A percentile compares a stretch with the other conserved stretches of the same genome.
These are phyloP conservation scores for Boletus vinaceobasis DNA, from an alignment of 768 basidiomycete genomes.

Conservation along the genomic window DNA sequence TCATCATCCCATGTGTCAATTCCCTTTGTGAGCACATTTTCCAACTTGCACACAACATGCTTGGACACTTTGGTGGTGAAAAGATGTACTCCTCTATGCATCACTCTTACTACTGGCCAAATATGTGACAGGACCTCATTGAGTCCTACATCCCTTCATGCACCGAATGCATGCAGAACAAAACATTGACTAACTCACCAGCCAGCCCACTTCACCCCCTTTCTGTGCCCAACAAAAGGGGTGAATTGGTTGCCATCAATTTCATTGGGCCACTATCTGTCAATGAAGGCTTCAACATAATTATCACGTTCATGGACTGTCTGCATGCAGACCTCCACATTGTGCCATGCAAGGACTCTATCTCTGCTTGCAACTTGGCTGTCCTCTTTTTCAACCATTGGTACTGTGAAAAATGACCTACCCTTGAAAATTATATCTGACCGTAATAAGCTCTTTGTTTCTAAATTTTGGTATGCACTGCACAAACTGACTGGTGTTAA, in stretches of 20 bases:
- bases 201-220: too few species aligned
- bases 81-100: too few species aligned
- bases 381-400: conserved; percentile 4
- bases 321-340: conserved; percentile 21
- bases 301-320: conserved; percentile 23
- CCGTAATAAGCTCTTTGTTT: conserved; percentile 25
- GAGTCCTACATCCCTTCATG: too few species aligned
- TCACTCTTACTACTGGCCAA: too few species aligned
- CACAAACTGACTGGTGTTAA: conserved; percentile 9
- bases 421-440: conserved; percentile 21
- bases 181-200: too few species aligned
- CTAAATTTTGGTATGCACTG: conserved; percentile 24
- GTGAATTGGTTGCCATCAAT: background rate
- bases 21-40: too few species aligned
- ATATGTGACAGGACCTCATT: too few species aligned
- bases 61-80: too few species aligned
- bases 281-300: conserved; percentile 24
- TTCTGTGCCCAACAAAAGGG: too few species aligned
- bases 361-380: background rate
- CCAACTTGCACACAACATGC: too few species aligned
- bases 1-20: too few species aligned
- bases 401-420: conserved; percentile 14
- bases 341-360: conserved; percentile 2
- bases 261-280: background rate
- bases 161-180: too few species aligned